Evolutionary conservation across 306 rosid genomes (phyloP), one percentile per base, ranked within the genome.

Genomic region (Senna siamea): DNA sequence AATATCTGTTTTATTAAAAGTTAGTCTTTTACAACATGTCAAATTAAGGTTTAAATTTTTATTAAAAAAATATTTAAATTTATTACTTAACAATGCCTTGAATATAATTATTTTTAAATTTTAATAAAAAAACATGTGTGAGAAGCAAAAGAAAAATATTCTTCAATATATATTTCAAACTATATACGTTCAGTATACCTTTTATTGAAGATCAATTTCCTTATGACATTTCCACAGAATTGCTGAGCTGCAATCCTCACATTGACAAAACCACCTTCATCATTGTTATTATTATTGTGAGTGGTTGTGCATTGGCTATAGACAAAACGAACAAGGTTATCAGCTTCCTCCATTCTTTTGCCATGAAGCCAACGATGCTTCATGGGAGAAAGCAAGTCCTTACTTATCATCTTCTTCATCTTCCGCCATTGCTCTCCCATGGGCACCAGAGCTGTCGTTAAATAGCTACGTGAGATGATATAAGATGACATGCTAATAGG

Each of bases 291-390:
- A n/a, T n/a, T n/a, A n/a, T 26, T 26, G 30, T 26, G 30, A 26
- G 30, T 26, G 30, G 30, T 3, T 1, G 13, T 40, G 72, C 75
- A 79, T 35, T 58, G 72, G 37, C 19, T 62, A 62, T 73, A 52
- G 5, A 83, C 14, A 15, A 47, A 79, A 1, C 53, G 57, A 0
- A 85, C 72, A 4, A 79, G 78, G 44, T 79, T 79, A 35, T 83
- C 70, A 0, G 85, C 80, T 56, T 83, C 90, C 26, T 62, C 69
- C 1, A 65, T 63, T 48, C 90, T 81, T 32, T 81, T 81, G 4
- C 8, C 57, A 2, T 65, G 65, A 54, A 78, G 77, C 83, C 85
- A 69, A 0, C 12, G 40, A 12, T 44, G 57, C 51, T 38, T 69
- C 0, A 30, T 13, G 0, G 72, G 48, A 2, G 66, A 85, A 11